These are phyloP conservation scores for Skeletonema costatum DNA, from an alignment of 108 stramenopile genomes.

Conservation along the genomic window DNA sequence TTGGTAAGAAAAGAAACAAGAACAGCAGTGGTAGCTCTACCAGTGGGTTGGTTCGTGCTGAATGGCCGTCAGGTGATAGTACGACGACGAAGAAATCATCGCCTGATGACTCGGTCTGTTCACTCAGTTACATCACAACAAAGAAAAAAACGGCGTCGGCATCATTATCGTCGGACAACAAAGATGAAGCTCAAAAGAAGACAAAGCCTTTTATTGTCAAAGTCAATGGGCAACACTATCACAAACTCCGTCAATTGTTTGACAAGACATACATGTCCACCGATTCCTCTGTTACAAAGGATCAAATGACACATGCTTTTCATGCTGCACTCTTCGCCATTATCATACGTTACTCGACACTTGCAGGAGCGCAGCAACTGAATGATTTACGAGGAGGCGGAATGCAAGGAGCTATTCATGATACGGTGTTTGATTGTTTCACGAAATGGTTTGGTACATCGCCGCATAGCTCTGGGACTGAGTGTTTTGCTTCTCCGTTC, in stretches of 20 bases:
- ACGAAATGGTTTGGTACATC: conserved; percentile 35
- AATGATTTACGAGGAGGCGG: conserved; percentile 74
- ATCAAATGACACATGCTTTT: conserved; percentile 46
- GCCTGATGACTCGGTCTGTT: conserved; percentile 3
- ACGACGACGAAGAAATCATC: conserved; percentile 38
- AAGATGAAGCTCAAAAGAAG: conserved; percentile 33
- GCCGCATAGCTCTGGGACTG: conserved; percentile 28
- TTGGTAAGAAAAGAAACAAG: conserved; percentile 10
- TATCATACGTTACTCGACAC: conserved; percentile 70
- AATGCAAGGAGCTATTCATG: conserved; percentile 83
- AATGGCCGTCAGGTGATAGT: conserved; percentile 47
- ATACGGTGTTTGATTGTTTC: conserved; percentile 60
- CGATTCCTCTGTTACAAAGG: background rate
- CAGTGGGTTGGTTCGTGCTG: conserved; percentile 44
- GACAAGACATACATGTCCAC: conserved; percentile 28
- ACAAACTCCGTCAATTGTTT: conserved; percentile 61
- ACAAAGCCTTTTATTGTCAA: conserved; percentile 67
- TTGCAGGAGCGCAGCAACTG: conserved; percentile 71
- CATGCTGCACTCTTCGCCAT: conserved; percentile 58
- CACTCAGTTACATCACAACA: conserved; percentile 2
- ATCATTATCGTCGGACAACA: background rate
- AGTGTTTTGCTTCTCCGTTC: conserved; percentile 81
- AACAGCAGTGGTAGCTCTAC: background rate
- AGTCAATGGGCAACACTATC: conserved; percentile 62
- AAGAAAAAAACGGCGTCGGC: conserved; percentile 3